phyloP scores from a whole-genome alignment of 768 basidiomycete species.

The Trametes maxima region DNA sequence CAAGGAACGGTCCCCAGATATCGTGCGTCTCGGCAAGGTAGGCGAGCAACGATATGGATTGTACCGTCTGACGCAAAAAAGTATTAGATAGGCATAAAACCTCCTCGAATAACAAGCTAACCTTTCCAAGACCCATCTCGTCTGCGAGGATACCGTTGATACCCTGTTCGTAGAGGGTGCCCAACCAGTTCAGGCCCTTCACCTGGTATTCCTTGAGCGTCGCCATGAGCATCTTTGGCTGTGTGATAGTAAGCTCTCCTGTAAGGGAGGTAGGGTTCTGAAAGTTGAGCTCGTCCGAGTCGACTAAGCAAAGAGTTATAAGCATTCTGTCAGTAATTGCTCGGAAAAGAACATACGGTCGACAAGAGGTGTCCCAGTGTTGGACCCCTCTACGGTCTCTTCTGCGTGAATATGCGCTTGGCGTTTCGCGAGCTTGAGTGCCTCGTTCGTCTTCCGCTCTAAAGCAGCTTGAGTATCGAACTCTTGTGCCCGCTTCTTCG shows the following conservation, averaged over 20 bases:
- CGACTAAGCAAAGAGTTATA: slow-evolving; percentile 52
- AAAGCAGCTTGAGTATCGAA: slow-evolving; percentile 86
- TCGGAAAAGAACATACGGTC: slow-evolving; percentile 57
- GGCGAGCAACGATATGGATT: slow-evolving; percentile 94
- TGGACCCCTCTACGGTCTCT: slow-evolving; percentile 38
- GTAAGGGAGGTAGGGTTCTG: slow-evolving; percentile 94
- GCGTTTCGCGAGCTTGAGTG: slow-evolving; percentile 64
- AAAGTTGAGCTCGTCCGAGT: slow-evolving; percentile 98
- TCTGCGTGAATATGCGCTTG: slow-evolving; percentile 47
- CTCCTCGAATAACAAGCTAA: no score
- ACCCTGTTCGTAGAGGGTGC: slow-evolving; percentile 96
- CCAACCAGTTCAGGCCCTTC: slow-evolving; percentile 98
- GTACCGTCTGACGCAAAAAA: slow-evolving; percentile 73
- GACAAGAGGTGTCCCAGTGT: slow-evolving; percentile 53
- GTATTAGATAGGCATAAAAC: no score
- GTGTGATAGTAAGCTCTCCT: slow-evolving; percentile 81
- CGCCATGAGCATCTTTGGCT: slow-evolving; percentile 95
- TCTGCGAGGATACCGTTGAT: slow-evolving; percentile 99
- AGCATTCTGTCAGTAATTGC: neutral
- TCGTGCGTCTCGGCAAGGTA: slow-evolving; percentile 97
- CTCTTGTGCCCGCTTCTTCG: slow-evolving; percentile 74
- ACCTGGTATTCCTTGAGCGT: slow-evolving; percentile 98
- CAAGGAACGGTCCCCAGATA: slow-evolving; percentile 99
- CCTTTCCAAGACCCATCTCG: slow-evolving; percentile 97
- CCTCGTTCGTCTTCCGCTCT: slow-evolving; percentile 81